These are phyloP conservation scores for Psidium friedrichsthalianum DNA, from an alignment of 345 rosid species.

Conservation along the genomic window DNA sequence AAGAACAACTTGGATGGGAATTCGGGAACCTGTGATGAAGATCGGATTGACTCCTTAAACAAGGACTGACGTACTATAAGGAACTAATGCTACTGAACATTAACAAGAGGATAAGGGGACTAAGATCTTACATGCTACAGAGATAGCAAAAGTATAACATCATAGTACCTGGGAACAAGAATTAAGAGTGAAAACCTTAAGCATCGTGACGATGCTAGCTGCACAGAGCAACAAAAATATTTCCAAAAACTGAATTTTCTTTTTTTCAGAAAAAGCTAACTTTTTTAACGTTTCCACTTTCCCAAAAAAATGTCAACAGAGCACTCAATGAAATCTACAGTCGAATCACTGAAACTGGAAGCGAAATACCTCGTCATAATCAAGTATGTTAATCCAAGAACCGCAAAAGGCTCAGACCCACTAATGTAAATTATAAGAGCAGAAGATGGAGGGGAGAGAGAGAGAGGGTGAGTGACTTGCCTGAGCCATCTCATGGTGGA, in stretches of 20 bases:
- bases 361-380: not conserved
- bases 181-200: not conserved
- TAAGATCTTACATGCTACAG: not conserved
- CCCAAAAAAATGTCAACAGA: not conserved
- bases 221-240: not conserved
- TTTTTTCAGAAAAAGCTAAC: not conserved
- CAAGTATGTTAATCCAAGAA: not conserved
- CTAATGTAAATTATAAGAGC: not conserved
- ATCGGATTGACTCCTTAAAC: not conserved
- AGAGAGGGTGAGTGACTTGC: constrained; percentile 2
- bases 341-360: not conserved
- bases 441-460: not conserved
- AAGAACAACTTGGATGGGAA: constrained; percentile 87
- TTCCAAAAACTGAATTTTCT: not conserved
- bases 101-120: not conserved
- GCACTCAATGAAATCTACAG: not conserved
- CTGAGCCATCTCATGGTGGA: constrained; percentile 98
- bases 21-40: constrained; percentile 53
- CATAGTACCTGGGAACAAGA: not conserved
- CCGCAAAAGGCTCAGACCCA: not conserved
- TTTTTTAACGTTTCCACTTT: not conserved
- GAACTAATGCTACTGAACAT: not conserved
- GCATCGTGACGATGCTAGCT: not conserved
- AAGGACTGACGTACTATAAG: not conserved
- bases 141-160: not conserved